A percentile compares a stretch with the other conserved stretches of the same genome.
Evolutionary conservation across 352 stramenopile genomes (phyloP).

Genomic region (Globisporangium carolinianum): DNA sequence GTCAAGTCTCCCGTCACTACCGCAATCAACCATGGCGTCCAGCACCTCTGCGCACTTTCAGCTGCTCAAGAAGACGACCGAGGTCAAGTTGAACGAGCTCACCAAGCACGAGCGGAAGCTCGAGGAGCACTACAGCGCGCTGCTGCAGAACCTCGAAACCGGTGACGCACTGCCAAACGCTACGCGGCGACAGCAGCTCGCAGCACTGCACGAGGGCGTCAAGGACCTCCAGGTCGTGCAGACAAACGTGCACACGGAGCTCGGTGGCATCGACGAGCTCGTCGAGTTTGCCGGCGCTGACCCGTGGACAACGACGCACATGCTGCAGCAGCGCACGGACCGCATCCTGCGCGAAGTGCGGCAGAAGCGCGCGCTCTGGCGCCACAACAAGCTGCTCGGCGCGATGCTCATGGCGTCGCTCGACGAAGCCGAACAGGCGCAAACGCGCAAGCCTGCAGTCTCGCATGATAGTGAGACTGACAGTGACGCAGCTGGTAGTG

Average conservation of each 20-base stretch:
- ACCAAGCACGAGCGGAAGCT: conserved; percentile 37
- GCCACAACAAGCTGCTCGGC: conserved; percentile 48
- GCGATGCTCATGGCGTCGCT: conserved; percentile 32
- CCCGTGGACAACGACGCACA: conserved; percentile 18
- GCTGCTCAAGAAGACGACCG: conserved; percentile 34
- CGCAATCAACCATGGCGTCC: not conserved
- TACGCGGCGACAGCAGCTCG: conserved; percentile 16
- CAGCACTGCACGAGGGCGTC: conserved; percentile 29
- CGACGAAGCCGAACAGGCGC: conserved; percentile 20
- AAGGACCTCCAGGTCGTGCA: conserved; percentile 40
- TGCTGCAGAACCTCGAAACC: conserved; percentile 15
- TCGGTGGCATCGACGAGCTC: conserved; percentile 27
- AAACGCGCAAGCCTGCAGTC: conserved; percentile 9
- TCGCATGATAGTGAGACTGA: conserved; percentile 2
- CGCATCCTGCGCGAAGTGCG: conserved; percentile 26
- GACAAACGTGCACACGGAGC: conserved; percentile 24
- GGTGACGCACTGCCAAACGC: not conserved
- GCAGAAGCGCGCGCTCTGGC: conserved; percentile 36
- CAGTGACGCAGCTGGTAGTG: not conserved
- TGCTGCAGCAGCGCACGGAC: conserved; percentile 19
- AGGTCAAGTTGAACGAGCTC: conserved; percentile 44
- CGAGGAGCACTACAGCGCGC: conserved; percentile 24
- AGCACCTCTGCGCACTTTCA: conserved; percentile 25
- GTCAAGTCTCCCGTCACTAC: not conserved
- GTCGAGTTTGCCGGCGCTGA: conserved; percentile 28